A percentile compares a stretch with the other conserved stretches of the same genome.
Conservation (phyloP, 2,329 filamentous ascomycete species). For the Dissoconium aciculare region DNA sequence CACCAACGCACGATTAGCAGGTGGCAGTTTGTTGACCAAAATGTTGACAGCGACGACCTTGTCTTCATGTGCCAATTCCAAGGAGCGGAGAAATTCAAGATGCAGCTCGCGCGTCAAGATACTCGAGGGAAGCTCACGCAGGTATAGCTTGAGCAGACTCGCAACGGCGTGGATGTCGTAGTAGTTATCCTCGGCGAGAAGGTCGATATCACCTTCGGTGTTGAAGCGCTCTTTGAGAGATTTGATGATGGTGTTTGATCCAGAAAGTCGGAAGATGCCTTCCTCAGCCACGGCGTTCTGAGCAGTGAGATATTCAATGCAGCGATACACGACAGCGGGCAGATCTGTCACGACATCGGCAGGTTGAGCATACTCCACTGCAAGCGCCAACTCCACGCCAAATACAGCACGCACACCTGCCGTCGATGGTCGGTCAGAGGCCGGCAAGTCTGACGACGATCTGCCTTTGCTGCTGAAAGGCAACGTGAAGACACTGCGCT, state of each 20-base stretch:
- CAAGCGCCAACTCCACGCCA: slow-evolving; percentile 70
- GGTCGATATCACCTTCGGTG: slow-evolving; percentile 75
- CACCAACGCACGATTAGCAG: slow-evolving; percentile 65
- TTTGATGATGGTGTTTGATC: slow-evolving; percentile 92
- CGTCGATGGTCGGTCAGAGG: slow-evolving; percentile 14
- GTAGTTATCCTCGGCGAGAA: slow-evolving; percentile 61
- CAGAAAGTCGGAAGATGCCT: slow-evolving; percentile 90
- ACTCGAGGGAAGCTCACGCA: slow-evolving; percentile 79
- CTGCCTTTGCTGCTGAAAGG: slow-evolving; percentile 42
- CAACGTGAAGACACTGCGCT: slow-evolving; percentile 46
- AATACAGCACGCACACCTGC: slow-evolving; percentile 48
- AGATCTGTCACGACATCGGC: slow-evolving; percentile 58
- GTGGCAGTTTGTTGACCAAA: slow-evolving; percentile 66
- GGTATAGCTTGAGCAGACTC: slow-evolving; percentile 81
- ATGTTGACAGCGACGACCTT: slow-evolving; percentile 64
- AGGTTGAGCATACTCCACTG: slow-evolving; percentile 66
- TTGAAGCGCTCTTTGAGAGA: slow-evolving; percentile 86
- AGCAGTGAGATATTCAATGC: slow-evolving; percentile 77
- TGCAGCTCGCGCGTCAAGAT: slow-evolving; percentile 86
- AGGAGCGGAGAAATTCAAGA: slow-evolving; percentile 58
- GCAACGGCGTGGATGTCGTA: slow-evolving; percentile 95
- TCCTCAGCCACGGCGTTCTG: slow-evolving; percentile 76
- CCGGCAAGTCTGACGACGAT: slow-evolving; percentile 50
- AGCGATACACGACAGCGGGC: slow-evolving; percentile 87
- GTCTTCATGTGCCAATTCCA: slow-evolving; percentile 57